Conservation (phyloP, 208 protist species). For the Tritrichomonas foetus region DNA sequence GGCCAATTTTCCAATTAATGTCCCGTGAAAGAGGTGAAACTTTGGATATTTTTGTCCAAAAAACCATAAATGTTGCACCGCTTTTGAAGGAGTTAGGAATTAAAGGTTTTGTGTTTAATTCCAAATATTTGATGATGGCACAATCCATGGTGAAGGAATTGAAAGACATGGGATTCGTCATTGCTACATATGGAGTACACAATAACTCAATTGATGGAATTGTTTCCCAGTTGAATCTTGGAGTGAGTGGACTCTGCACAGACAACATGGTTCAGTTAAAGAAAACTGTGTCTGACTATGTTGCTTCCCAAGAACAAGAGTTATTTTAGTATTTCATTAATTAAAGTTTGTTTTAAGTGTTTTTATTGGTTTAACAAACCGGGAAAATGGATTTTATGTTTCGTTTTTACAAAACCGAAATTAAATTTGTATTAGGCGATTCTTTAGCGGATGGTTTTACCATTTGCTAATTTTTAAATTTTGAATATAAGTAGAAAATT, state of each 20-base stretch:
- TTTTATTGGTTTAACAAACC: too few species aligned
- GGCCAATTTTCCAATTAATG: constrained; percentile 34
- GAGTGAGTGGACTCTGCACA: neutral
- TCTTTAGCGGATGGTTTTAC: too few species aligned
- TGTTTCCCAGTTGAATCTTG: neutral
- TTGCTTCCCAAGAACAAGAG: too few species aligned
- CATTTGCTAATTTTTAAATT: too few species aligned
- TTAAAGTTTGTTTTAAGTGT: too few species aligned
- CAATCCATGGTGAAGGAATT: neutral
- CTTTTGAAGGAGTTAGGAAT: neutral
- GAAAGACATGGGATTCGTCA: neutral
- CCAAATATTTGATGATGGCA: neutral
- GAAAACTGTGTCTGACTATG: too few species aligned
- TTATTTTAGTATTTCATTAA: too few species aligned
- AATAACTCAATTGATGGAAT: neutral
- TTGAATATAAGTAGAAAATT: too few species aligned
- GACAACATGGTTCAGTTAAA: too few species aligned
- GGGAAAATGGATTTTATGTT: too few species aligned
- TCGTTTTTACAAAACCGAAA: too few species aligned
- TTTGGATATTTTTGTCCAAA: neutral
- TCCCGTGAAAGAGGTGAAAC: neutral
- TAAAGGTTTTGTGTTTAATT: neutral
- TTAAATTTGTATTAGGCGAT: too few species aligned
- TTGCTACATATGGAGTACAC: neutral
- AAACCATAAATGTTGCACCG: neutral